phyloP scores from a whole-genome alignment of 2,329 filamentous ascomycete species.

The Colletotrichum sp. region DNA sequence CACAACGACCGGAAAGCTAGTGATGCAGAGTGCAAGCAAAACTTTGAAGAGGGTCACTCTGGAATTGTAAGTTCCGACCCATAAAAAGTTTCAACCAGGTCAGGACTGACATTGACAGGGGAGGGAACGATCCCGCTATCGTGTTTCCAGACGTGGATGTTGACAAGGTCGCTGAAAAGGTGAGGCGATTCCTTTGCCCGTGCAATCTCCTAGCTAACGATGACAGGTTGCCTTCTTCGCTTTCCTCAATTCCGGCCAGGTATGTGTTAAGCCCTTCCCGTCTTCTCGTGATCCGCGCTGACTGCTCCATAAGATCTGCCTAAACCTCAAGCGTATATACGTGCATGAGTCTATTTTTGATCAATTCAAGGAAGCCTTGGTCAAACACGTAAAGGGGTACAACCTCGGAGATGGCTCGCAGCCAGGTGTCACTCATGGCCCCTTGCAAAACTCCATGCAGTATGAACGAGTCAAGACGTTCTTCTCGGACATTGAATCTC shows the following conservation, averaged over 20 bases:
- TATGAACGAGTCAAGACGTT: constrained; percentile 33
- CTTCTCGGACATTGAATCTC: constrained; percentile 9
- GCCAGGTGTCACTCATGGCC: constrained; percentile 28
- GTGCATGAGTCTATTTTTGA: constrained; percentile 10
- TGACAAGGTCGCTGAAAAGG: neutral
- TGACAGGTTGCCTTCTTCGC: neutral
- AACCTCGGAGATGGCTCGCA: neutral
- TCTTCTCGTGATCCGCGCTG: neutral
- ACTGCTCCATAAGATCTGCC: neutral
- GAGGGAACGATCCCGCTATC: neutral
- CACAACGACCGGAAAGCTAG: neutral
- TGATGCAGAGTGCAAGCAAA: neutral
- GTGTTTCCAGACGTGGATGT: neutral
- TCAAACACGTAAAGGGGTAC: constrained; percentile 25
- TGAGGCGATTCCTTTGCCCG: accelerated
- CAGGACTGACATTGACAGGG: neutral
- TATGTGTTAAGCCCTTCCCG: neutral
- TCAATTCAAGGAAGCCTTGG: neutral
- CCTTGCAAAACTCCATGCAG: constrained; percentile 70
- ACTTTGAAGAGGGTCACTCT: neutral
- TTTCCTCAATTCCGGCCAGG: neutral
- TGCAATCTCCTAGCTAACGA: neutral
- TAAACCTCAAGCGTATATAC: constrained; percentile 28
- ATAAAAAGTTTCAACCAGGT: neutral
- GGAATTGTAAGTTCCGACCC: neutral